These are phyloP conservation scores for Boletus subparvulus DNA, from an alignment of 768 basidiomycete genomes.

Conservation along the genomic window DNA sequence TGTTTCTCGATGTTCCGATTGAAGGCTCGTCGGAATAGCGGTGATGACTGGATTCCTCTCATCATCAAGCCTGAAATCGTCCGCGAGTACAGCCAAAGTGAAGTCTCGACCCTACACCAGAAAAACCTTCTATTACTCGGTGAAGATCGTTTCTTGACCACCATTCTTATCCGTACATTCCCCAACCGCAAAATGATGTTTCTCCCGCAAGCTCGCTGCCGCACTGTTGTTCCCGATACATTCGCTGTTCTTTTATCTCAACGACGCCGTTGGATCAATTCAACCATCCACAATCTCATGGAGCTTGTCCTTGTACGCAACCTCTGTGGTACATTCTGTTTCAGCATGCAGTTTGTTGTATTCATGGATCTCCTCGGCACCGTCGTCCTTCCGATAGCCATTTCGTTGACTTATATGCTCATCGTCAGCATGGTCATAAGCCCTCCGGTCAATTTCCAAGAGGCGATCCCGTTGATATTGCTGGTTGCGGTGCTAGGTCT, in stretches of 20 bases:
- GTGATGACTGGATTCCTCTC: slow-evolving; percentile 97
- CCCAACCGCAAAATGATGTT: slow-evolving; percentile 99
- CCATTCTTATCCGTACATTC: slow-evolving; percentile 93
- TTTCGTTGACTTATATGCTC: slow-evolving; percentile 84
- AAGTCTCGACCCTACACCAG: slow-evolving; percentile 93
- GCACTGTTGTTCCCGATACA: slow-evolving; percentile 95
- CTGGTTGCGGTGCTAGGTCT: slow-evolving; percentile 90
- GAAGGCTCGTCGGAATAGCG: slow-evolving; percentile 83
- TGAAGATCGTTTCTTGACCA: slow-evolving; percentile 98
- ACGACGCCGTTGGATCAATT: slow-evolving; percentile 98
- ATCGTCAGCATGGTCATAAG: slow-evolving; percentile 76
- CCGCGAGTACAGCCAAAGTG: slow-evolving; percentile 92
- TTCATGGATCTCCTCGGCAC: slow-evolving; percentile 96
- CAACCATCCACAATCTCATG: slow-evolving; percentile 99
- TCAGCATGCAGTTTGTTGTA: slow-evolving; percentile 99
- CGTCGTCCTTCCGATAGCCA: slow-evolving; percentile 91
- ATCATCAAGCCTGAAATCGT: slow-evolving; percentile 97
- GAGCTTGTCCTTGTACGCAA: slow-evolving; percentile 96
- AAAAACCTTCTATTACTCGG: slow-evolving; percentile 96
- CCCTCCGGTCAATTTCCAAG: slow-evolving; percentile 83
- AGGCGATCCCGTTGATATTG: slow-evolving; percentile 91
- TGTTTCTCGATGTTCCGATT: slow-evolving; percentile 99
- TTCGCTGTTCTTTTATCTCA: slow-evolving; percentile 93
- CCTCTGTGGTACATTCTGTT: slow-evolving; percentile 98
- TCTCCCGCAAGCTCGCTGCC: slow-evolving; percentile 90